These are phyloP conservation scores for Podospora conica DNA, from an alignment of 495 filamentous ascomycete species.

Conservation along the genomic window DNA sequence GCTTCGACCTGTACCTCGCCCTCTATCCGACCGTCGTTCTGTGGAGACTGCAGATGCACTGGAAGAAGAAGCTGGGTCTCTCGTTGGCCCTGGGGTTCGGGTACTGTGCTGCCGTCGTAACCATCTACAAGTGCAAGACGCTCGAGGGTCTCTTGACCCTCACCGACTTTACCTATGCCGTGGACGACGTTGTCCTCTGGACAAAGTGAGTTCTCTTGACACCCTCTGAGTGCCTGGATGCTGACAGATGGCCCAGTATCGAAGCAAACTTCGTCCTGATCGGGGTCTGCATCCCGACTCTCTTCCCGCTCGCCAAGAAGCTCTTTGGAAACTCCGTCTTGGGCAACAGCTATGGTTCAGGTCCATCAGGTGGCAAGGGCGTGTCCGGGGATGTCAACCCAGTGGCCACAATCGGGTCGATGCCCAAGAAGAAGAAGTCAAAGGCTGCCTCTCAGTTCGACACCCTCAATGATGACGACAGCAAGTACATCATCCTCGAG, in stretches of 20 bases:
- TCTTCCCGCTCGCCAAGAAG: slow-evolving; percentile 20
- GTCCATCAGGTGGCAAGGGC: neutral
- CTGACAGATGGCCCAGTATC: slow-evolving; percentile 10
- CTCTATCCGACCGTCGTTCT: slow-evolving; percentile 39
- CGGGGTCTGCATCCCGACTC: slow-evolving; percentile 21
- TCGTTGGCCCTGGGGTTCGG: slow-evolving; percentile 21
- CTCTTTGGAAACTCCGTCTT: slow-evolving; percentile 14
- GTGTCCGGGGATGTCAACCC: slow-evolving; percentile 2
- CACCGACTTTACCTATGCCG: slow-evolving; percentile 20
- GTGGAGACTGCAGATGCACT: slow-evolving; percentile 33
- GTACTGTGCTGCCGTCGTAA: slow-evolving; percentile 18
- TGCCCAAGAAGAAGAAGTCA: slow-evolving; percentile 15
- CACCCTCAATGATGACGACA: slow-evolving; percentile 12
- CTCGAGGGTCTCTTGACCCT: slow-evolving; percentile 9
- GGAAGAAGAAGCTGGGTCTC: slow-evolving; percentile 25
- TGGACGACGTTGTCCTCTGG: slow-evolving; percentile 22
- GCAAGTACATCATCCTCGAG: slow-evolving; percentile 10
- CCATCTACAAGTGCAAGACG: slow-evolving; percentile 22
- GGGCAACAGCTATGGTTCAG: slow-evolving; percentile 6
- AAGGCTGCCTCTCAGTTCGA: slow-evolving; percentile 11
- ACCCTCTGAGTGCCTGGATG: no score
- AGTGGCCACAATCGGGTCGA: slow-evolving; percentile 21
- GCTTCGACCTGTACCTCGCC: slow-evolving; percentile 27
- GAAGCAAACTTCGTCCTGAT: slow-evolving; percentile 23
- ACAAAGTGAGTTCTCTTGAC: slow-evolving; percentile 18